Evolutionary conservation across 768 basidiomycete genomes (phyloP).

Genomic region (Hericium rajendrae): DNA sequence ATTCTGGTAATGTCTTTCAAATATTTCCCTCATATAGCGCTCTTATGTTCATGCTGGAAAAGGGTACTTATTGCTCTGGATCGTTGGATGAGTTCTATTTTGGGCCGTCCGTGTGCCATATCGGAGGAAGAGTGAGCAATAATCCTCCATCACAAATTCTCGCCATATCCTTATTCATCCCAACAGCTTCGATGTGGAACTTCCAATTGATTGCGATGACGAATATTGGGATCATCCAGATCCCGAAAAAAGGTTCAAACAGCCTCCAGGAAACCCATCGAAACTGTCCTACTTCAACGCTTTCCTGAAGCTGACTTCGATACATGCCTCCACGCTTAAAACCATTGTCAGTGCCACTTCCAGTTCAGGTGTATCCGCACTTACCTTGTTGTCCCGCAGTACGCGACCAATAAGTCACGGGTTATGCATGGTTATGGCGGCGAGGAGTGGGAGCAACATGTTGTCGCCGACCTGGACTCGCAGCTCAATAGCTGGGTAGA

Average conservation of each 20-base stretch:
- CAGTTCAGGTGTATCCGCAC: not conserved
- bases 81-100: slow-evolving; percentile 32
- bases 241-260: slow-evolving; percentile 35
- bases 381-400: slow-evolving; percentile 5
- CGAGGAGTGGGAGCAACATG: slow-evolving; percentile 13
- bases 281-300: slow-evolving; percentile 43
- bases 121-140: slow-evolving; percentile 56
- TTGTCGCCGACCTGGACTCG: slow-evolving; percentile 13
- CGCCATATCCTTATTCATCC: slow-evolving; percentile 6
- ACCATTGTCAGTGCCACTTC: slow-evolving; percentile 39
- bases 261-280: slow-evolving; percentile 52
- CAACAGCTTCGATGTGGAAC: slow-evolving; percentile 14
- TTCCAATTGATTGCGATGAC: slow-evolving; percentile 12
- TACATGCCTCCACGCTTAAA: slow-evolving; percentile 51
- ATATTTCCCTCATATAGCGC: not conserved
- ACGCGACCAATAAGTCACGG: slow-evolving; percentile 11
- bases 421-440: slow-evolving; percentile 6
- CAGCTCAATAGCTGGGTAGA: slow-evolving; percentile 27
- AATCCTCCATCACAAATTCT: not conserved
- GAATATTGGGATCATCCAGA: slow-evolving; percentile 11
- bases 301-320: slow-evolving; percentile 47
- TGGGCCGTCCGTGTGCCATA: slow-evolving; percentile 61
- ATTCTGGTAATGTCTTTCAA: slow-evolving; percentile 37
- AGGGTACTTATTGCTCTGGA: slow-evolving; percentile 45
- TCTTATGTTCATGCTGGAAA: not conserved